Percentiles rank a stretch among this genome's conserved stretches.
These are phyloP conservation scores for Didymella keratinophila DNA, from an alignment of 2,329 filamentous ascomycete species.

Conservation along the genomic window DNA sequence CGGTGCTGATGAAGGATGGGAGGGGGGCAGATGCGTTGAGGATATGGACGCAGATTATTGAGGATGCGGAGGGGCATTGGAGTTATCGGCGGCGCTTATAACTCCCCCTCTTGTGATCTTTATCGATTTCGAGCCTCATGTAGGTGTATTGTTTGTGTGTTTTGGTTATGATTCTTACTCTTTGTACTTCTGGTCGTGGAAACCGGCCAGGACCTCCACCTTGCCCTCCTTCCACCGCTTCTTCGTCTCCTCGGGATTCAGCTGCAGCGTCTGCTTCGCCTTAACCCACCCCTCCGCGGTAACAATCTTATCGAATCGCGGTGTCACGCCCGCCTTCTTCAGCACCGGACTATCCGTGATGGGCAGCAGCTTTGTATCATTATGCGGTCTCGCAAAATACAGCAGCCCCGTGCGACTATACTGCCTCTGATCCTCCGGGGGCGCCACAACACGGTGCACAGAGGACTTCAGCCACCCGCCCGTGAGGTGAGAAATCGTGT, in stretches of 20 bases:
- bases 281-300: constrained; percentile 49
- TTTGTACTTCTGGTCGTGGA: constrained; percentile 36
- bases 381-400: constrained; percentile 59
- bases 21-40: constrained; percentile 39
- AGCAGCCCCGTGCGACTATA: constrained; percentile 60
- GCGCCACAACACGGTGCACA: constrained; percentile 60
- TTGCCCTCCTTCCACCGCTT: constrained; percentile 35
- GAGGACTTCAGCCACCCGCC: constrained; percentile 57
- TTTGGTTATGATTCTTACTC: too few species aligned
- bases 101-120: neutral
- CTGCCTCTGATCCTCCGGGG: constrained; percentile 58
- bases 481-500: constrained; percentile 51
- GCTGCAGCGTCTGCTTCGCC: constrained; percentile 37
- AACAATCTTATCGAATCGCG: constrained; percentile 52
- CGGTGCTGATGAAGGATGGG: constrained; percentile 51
- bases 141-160: too few species aligned
- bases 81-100: constrained; percentile 29
- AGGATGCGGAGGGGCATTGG: constrained; percentile 45
- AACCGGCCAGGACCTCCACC: constrained; percentile 34
- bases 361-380: constrained; percentile 49
- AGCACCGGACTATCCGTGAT: constrained; percentile 51
- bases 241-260: constrained; percentile 33
- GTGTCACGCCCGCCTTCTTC: constrained; percentile 43
- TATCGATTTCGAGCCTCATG: too few species aligned
- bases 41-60: constrained; percentile 44